These are phyloP conservation scores for Tilletia walkeri DNA, from an alignment of 1,284 basidiomycete genomes.

Conservation along the genomic window DNA sequence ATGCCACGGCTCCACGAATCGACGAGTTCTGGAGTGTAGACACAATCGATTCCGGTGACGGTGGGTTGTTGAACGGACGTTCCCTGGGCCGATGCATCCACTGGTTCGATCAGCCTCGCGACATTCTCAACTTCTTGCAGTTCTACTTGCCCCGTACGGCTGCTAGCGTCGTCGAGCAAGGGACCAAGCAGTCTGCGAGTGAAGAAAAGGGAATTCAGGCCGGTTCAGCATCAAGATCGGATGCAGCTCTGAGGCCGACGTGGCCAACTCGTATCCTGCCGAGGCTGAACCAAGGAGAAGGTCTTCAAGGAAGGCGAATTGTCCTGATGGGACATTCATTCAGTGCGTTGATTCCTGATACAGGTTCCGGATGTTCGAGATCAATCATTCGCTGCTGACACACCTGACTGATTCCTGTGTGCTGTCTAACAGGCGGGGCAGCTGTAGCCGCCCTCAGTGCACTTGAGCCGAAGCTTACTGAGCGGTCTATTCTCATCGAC, in stretches of 20 bases:
- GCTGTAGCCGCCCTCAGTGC: constrained; percentile 63
- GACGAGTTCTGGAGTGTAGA: constrained; percentile 80
- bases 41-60: constrained; percentile 73
- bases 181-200: not conserved
- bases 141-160: constrained; percentile 62
- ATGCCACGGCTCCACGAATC: constrained; percentile 53
- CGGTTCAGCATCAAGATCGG: not conserved
- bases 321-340: constrained; percentile 78
- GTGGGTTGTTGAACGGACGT: constrained; percentile 66
- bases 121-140: constrained; percentile 70
- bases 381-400: not conserved
- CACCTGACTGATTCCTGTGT: not conserved
- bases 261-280: constrained; percentile 36
- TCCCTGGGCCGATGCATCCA: constrained; percentile 65
- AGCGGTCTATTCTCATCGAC: constrained; percentile 73
- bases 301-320: constrained; percentile 52
- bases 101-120: constrained; percentile 70
- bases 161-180: too few species aligned
- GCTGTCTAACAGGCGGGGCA: constrained; percentile 18
- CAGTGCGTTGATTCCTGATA: constrained; percentile 62
- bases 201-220: not conserved
- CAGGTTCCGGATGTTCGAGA: not conserved
- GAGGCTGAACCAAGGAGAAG: not conserved
- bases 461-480: constrained; percentile 68
- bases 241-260: constrained; percentile 12